Evolutionary conservation across 1,284 basidiomycete species (phyloP).

Genomic region (Pseudozyma sp.): DNA sequence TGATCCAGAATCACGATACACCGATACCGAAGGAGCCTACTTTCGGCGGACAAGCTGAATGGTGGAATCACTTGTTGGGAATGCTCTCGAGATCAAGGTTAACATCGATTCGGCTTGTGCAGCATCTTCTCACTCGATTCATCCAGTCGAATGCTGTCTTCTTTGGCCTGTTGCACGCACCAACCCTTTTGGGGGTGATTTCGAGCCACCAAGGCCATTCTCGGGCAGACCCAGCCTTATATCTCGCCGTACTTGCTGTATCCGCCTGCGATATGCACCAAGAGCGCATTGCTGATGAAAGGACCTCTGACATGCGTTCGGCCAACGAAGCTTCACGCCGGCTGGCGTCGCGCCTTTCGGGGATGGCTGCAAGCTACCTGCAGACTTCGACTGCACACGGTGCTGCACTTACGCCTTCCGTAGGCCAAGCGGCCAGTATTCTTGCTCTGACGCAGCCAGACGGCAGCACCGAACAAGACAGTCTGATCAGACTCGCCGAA

Average conservation of each 20-base stretch:
- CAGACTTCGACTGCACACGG: conserved; percentile 34
- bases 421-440: conserved; percentile 51
- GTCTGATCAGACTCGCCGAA: conserved; percentile 40
- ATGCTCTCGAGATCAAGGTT: conserved; percentile 23
- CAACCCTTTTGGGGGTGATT: conserved; percentile 36
- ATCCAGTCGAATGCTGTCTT: conserved; percentile 56
- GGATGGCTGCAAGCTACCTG: conserved; percentile 40
- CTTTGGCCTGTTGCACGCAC: conserved; percentile 49
- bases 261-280: conserved; percentile 52
- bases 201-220: conserved; percentile 22
- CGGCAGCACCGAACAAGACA: conserved; percentile 38
- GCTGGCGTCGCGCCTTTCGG: conserved; percentile 24
- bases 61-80: conserved; percentile 37
- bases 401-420: conserved; percentile 26
- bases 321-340: conserved; percentile 32
- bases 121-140: conserved; percentile 42
- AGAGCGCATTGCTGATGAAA: conserved; percentile 29
- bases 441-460: conserved; percentile 44
- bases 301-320: conserved; percentile 40
- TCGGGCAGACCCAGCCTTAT: conserved; percentile 44
- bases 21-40: conserved; percentile 36
- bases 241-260: conserved; percentile 47
- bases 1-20: conserved; percentile 45
- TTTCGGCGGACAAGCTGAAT: conserved; percentile 22
- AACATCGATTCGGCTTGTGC: conserved; percentile 24